Conservation (phyloP, 2,329 filamentous ascomycete genomes). For the Pseudocercospora pini-densiflorae region DNA sequence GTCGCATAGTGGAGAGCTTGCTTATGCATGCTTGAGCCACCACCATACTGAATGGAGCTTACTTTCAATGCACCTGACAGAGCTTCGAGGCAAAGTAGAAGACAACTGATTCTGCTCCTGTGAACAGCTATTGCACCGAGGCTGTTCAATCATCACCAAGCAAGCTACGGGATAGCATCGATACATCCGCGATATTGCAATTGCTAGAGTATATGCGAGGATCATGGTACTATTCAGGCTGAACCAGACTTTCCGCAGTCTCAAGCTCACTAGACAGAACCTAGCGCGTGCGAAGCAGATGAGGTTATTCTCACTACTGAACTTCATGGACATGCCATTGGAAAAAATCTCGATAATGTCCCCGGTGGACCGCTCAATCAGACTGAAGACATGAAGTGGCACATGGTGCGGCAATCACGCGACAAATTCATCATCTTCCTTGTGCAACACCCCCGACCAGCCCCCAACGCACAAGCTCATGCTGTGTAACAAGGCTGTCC, state of each 20-base stretch:
- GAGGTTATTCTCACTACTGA: too few relatives aligned
- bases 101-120: too few relatives aligned
- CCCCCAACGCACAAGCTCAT: background rate
- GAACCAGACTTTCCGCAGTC: background rate
- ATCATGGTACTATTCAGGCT: background rate
- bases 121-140: background rate
- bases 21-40: conserved; percentile 2
- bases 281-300: too few relatives aligned
- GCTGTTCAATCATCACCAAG: background rate
- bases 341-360: too few relatives aligned
- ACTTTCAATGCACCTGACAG: background rate
- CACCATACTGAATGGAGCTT: background rate
- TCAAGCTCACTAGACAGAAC: too few relatives aligned
- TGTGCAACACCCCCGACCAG: background rate
- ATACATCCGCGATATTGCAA: background rate
- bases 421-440: conserved; percentile 3
- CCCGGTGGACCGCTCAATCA: too few relatives aligned
- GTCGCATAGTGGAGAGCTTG: conserved; percentile 1
- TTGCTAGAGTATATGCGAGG: background rate
- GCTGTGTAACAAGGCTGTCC: background rate
- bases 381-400: background rate
- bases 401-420: background rate
- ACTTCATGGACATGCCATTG: too few relatives aligned
- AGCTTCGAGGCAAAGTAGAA: background rate
- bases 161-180: background rate